phyloP scores from a whole-genome alignment of 2,329 filamentous ascomycete species.

The Aphanocladium album region DNA sequence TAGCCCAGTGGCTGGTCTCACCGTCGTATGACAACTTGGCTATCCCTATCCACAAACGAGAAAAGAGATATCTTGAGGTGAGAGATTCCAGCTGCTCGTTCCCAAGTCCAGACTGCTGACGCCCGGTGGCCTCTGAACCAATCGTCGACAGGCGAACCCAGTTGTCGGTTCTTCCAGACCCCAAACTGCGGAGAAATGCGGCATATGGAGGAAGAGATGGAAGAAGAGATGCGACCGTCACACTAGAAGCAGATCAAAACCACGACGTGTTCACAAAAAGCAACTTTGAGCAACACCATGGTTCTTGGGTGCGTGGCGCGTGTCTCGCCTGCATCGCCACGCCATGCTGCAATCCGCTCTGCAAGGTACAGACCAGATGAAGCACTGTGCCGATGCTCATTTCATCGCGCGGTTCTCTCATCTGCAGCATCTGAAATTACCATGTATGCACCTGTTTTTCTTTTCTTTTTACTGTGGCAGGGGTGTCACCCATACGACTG shows the following conservation, averaged over 20 bases:
- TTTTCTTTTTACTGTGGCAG: not conserved
- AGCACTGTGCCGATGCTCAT: not conserved
- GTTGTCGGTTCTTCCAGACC: not conserved
- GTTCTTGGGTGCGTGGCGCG: not conserved
- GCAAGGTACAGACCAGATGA: not conserved
- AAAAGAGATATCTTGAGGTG: constrained; percentile 1
- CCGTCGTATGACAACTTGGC: not conserved
- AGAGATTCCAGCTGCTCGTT: not conserved
- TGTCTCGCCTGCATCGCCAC: not conserved
- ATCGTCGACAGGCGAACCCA: not conserved
- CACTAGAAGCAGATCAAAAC: not conserved
- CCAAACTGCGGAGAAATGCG: not conserved
- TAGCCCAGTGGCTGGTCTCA: not conserved
- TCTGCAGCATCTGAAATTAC: constrained; percentile 9
- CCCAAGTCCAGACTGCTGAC: not conserved
- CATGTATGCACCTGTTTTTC: not conserved
- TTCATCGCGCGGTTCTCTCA: not conserved
- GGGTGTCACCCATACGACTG: not conserved
- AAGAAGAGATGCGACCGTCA: not conserved
- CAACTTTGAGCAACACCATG: not conserved
- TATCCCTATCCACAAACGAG: not conserved
- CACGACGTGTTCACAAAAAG: not conserved
- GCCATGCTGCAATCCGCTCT: not conserved
- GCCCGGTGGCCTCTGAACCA: not conserved
- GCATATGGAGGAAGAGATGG: not conserved